These are phyloP conservation scores for Leccinum barrowsii DNA, from an alignment of 768 basidiomycete genomes.

Conservation along the genomic window DNA sequence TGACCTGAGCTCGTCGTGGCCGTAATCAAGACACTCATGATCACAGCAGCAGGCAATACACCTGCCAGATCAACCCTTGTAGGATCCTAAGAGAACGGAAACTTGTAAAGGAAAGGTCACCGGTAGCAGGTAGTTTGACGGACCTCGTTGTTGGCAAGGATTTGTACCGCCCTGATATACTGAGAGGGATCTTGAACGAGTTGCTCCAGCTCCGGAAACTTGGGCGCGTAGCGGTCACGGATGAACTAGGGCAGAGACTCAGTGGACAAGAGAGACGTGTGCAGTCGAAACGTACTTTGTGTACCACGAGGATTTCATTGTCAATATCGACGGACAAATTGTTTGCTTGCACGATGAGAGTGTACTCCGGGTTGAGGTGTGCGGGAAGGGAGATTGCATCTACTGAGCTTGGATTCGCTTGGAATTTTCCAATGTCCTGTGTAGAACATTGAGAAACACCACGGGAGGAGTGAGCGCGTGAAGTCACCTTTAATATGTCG, in stretches of 20 bases:
- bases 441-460: not conserved
- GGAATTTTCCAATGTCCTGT: conserved; percentile 89
- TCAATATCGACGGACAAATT: conserved; percentile 98
- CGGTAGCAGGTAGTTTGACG: conserved; percentile 9
- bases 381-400: conserved; percentile 77
- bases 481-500: conserved; percentile 74
- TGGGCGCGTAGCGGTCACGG: conserved; percentile 91
- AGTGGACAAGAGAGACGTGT: conserved; percentile 6
- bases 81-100: conserved; percentile 54
- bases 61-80: conserved; percentile 81
- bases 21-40: conserved; percentile 95
- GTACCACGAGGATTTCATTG: conserved; percentile 95
- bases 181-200: conserved; percentile 88
- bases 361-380: conserved; percentile 92
- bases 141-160: conserved; percentile 80
- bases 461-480: not conserved
- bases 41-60: conserved; percentile 81
- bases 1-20: conserved; percentile 88
- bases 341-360: conserved; percentile 94
- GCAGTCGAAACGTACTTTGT: conserved; percentile 60
- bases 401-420: conserved; percentile 70
- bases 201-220: conserved; percentile 96
- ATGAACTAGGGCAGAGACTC: conserved; percentile 64
- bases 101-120: not conserved
- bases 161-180: conserved; percentile 89